These are phyloP conservation scores for Spongospora subterranea DNA, from an alignment of 208 protist genomes.

Conservation along the genomic window DNA sequence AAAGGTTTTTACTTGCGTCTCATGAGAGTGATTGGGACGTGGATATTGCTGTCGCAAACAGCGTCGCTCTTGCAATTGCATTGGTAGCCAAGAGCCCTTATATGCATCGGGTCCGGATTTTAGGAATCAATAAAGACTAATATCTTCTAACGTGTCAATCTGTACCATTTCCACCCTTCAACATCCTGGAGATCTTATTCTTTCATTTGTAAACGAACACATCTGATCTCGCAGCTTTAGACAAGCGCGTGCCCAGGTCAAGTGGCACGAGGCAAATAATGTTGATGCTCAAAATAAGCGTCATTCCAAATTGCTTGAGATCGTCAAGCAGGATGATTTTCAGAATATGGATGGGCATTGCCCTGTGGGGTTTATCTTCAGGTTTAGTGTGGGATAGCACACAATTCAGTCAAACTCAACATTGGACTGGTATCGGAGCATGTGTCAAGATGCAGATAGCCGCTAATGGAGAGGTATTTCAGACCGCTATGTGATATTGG, in stretches of 20 bases:
- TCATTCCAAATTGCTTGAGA: too few species aligned
- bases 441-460: neutral
- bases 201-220: too few species aligned
- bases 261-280: too few species aligned
- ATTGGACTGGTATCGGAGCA: neutral
- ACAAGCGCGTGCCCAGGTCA: too few species aligned
- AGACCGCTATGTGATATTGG: neutral
- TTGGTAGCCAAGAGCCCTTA: conserved; percentile 58
- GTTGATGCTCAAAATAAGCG: too few species aligned
- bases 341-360: neutral
- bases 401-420: neutral
- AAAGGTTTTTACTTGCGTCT: conserved; percentile 49
- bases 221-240: too few species aligned
- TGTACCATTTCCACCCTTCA: neutral
- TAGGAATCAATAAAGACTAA: conserved; percentile 61
- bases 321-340: too few species aligned
- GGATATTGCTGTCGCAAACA: conserved; percentile 55
- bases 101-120: conserved; percentile 63
- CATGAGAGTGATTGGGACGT: conserved; percentile 58
- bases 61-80: neutral
- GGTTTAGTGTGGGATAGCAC: neutral
- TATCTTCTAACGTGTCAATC: neutral
- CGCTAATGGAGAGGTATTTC: neutral
- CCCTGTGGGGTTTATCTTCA: neutral
- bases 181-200: too few species aligned